A percentile compares a stretch with the other conserved stretches of the same genome.
These are phyloP conservation scores for Limnomonas spitsbergensis DNA, from an alignment of 139 green algal genomes.

Conservation along the genomic window DNA sequence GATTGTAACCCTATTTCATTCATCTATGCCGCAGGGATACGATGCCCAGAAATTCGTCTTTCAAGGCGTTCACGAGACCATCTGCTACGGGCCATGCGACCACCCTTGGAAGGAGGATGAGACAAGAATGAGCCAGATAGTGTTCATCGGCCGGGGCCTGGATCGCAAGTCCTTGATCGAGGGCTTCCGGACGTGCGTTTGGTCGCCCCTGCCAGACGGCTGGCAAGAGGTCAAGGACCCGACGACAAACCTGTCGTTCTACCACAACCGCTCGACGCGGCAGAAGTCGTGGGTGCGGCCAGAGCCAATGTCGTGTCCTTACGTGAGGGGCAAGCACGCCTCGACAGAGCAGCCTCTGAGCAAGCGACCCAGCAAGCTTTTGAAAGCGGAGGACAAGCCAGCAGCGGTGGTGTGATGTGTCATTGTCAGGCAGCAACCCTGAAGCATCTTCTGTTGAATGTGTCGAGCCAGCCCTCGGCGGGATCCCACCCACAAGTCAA, in stretches of 20 bases:
- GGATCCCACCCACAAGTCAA: too few relatives aligned
- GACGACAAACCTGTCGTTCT: constrained; percentile 58
- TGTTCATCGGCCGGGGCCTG: constrained; percentile 79
- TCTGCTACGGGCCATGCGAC: constrained; percentile 70
- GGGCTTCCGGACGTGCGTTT: constrained; percentile 72
- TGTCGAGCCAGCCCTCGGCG: too few relatives aligned
- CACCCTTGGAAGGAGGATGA: constrained; percentile 61
- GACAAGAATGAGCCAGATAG: constrained; percentile 69
- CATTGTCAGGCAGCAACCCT: too few relatives aligned
- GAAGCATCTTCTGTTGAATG: too few relatives aligned
- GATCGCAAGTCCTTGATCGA: constrained; percentile 54
- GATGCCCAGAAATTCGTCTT: constrained; percentile 77
- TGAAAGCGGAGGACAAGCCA: too few relatives aligned
- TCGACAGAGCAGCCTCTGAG: neutral
- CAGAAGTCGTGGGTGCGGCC: constrained; percentile 66
- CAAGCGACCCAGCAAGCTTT: too few relatives aligned
- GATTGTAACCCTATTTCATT: too few relatives aligned
- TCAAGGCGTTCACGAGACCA: constrained; percentile 83
- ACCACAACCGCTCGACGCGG: constrained; percentile 62
- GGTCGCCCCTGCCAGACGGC: constrained; percentile 66
- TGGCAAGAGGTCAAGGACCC: constrained; percentile 68
- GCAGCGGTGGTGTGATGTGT: too few relatives aligned
- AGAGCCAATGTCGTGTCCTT: neutral
- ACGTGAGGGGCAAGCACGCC: neutral
- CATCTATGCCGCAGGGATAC: too few relatives aligned